Percentiles rank a stretch among this genome's conserved stretches.
Conservation (phyloP, 805 yeast species). For the Kuraishia ogatae region DNA sequence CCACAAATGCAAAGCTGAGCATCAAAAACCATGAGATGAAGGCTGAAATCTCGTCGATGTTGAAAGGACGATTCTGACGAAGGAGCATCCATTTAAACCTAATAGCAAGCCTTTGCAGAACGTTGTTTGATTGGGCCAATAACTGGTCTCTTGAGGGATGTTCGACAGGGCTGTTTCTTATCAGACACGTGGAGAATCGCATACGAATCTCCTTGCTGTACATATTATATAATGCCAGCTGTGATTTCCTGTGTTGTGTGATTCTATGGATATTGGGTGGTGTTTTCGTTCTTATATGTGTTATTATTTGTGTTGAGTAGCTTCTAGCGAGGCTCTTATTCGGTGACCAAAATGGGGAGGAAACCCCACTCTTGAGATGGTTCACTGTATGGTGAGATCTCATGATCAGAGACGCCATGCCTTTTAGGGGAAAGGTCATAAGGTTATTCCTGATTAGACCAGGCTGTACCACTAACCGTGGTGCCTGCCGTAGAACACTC, state of each 20-base stretch:
- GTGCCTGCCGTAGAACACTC: background rate
- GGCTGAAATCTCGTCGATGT: slow-evolving; percentile 44
- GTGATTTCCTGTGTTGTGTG: background rate
- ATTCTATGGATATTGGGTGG: too few species aligned
- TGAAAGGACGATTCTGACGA: slow-evolving; percentile 16
- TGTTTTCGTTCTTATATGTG: too few species aligned
- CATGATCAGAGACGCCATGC: background rate
- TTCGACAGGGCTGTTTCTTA: background rate
- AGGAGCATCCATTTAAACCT: slow-evolving; percentile 4
- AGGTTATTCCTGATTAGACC: background rate
- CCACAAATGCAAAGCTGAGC: slow-evolving; percentile 48
- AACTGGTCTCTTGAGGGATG: slow-evolving; percentile 1
- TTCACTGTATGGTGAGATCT: background rate
- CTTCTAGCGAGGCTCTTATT: too few species aligned
- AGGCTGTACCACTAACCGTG: background rate
- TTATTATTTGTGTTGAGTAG: too few species aligned
- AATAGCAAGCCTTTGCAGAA: background rate
- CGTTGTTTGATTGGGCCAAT: background rate
- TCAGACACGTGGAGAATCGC: too few species aligned
- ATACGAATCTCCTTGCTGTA: too few species aligned
- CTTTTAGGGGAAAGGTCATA: background rate
- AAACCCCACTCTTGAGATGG: background rate
- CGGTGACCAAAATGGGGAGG: background rate
- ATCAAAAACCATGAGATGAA: slow-evolving; percentile 47
- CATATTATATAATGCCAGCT: background rate